Conservation (phyloP, 345 rosid species). For the Linum tenue region DNA sequence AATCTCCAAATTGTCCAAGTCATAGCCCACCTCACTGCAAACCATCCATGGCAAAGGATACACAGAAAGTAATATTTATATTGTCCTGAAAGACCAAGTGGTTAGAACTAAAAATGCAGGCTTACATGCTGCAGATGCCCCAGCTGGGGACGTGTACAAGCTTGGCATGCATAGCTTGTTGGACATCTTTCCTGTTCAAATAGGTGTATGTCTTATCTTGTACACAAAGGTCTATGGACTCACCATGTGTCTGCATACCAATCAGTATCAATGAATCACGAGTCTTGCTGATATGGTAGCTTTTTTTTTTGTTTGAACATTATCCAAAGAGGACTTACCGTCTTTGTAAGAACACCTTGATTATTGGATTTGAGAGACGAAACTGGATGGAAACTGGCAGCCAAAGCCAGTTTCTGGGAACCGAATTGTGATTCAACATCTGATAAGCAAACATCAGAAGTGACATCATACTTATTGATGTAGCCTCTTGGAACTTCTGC, state of each 20-base stretch:
- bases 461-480: constrained; percentile 10
- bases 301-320: background rate
- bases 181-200: constrained; percentile 19
- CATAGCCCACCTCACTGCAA: constrained; percentile 16
- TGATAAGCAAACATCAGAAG: constrained; percentile 10
- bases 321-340: constrained; percentile 3
- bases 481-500: constrained; percentile 5
- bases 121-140: constrained; percentile 15
- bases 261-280: background rate
- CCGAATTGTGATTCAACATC: background rate
- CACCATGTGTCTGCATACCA: background rate
- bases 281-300: background rate
- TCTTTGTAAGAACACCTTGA: background rate
- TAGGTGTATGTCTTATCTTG: background rate
- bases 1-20: background rate
- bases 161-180: constrained; percentile 18
- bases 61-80: too few relatives aligned
- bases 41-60: too few relatives aligned
- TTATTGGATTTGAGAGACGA: background rate
- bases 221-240: constrained; percentile 17
- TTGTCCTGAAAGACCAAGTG: too few relatives aligned
- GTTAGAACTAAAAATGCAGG: too few relatives aligned
- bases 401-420: background rate
- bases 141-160: constrained; percentile 17
- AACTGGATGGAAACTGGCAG: background rate